phyloP scores from a whole-genome alignment of 768 basidiomycete genomes.

The Suillus brevipes region DNA sequence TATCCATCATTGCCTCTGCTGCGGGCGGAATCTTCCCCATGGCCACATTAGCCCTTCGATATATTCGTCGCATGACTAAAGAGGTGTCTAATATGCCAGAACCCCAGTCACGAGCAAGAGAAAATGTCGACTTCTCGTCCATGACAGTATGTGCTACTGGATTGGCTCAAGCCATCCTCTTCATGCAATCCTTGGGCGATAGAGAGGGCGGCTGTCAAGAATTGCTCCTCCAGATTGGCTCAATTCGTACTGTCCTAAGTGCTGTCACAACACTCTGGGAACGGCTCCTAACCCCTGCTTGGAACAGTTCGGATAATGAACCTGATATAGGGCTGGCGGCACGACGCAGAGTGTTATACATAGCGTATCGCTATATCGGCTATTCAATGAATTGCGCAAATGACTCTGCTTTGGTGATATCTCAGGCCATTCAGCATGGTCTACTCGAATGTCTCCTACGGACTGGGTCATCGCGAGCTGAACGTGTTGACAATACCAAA shows the following conservation, averaged over 20 bases:
- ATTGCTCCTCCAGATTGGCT: constrained; percentile 4
- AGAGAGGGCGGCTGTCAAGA: not conserved
- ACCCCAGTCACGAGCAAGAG: not conserved
- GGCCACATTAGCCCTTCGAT: constrained; percentile 9
- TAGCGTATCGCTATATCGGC: constrained; percentile 9
- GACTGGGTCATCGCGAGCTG: constrained; percentile 3
- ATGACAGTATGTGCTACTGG: constrained; percentile 7
- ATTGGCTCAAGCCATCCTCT: constrained; percentile 8
- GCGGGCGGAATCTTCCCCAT: constrained; percentile 7
- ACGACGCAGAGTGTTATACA: constrained; percentile 8
- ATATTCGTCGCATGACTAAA: constrained; percentile 9
- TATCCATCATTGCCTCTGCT: constrained; percentile 2
- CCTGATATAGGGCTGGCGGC: constrained; percentile 6
- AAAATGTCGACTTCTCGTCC: constrained; percentile 4
- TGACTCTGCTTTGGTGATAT: constrained; percentile 4
- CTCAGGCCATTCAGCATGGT: constrained; percentile 4
- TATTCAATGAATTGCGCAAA: constrained; percentile 8
- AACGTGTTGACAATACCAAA: constrained; percentile 1
- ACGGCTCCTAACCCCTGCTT: constrained; percentile 4
- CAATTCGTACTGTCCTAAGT: constrained; percentile 7
- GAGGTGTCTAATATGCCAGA: constrained; percentile 9
- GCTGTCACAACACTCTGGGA: constrained; percentile 1
- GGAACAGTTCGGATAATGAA: constrained; percentile 7
- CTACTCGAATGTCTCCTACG: constrained; percentile 7
- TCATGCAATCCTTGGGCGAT: constrained; percentile 5